Percentiles rank a stretch among this genome's conserved stretches.
Evolutionary conservation across 1,139 yeast species (phyloP).

Genomic region (Entelexis sorbosivorans): DNA sequence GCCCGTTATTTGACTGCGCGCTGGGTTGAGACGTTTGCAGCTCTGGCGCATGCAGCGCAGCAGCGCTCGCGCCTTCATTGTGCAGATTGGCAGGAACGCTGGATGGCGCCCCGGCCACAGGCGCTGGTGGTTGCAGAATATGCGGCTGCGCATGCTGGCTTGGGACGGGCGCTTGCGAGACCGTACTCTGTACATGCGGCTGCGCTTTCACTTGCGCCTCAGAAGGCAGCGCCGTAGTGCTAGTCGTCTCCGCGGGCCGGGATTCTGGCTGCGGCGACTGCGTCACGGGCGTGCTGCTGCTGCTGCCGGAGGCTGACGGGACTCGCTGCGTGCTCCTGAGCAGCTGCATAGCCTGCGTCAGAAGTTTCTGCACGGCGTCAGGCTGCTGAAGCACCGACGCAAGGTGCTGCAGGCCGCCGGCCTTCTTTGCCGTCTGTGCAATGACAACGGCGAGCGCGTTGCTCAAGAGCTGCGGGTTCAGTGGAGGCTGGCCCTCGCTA

Average conservation of each 20-base stretch:
- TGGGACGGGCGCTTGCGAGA: not conserved
- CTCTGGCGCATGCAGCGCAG: not conserved
- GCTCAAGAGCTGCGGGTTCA: constrained; percentile 53
- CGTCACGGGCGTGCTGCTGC: not conserved
- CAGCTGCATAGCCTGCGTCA: constrained; percentile 37
- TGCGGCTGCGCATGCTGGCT: constrained; percentile 3
- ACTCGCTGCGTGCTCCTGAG: constrained; percentile 21
- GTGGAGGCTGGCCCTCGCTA: constrained; percentile 27
- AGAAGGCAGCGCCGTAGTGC: not conserved
- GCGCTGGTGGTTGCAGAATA: not conserved
- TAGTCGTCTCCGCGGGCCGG: not conserved
- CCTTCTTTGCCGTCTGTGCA: constrained; percentile 79
- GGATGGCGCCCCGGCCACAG: not conserved
- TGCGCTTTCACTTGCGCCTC: constrained; percentile 11
- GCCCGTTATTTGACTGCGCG: not conserved
- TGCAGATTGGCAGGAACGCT: too few relatives aligned
- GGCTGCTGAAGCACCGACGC: constrained; percentile 62
- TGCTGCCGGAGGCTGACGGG: constrained; percentile 10
- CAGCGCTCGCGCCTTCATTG: too few relatives aligned
- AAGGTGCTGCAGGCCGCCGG: constrained; percentile 62
- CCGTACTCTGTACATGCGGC: constrained; percentile 11
- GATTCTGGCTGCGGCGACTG: not conserved
- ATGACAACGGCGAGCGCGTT: constrained; percentile 88
- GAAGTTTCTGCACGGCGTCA: constrained; percentile 67
- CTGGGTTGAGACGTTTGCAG: not conserved